Evolutionary conservation across 164 flowering plant species (phyloP).

Genomic region (Buxus sempervirens): DNA sequence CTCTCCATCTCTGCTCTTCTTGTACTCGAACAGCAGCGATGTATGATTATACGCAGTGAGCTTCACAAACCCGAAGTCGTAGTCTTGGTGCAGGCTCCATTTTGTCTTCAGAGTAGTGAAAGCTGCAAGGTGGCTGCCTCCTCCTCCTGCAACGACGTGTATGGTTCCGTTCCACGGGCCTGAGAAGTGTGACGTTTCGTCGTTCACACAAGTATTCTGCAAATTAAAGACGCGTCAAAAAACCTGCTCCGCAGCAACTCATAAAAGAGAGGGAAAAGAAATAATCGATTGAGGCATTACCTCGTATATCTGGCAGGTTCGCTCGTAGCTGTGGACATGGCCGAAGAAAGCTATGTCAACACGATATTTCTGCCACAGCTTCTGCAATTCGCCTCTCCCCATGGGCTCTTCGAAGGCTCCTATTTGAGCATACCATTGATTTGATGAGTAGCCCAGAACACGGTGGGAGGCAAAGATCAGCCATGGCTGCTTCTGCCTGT

Average conservation of each 20-base stretch:
- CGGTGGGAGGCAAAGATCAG: constrained; percentile 78
- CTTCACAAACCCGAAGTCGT: too few relatives aligned
- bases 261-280: too few relatives aligned
- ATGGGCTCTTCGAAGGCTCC: constrained; percentile 84
- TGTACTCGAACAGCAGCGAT: too few relatives aligned
- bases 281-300: constrained; percentile 22
- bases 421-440: constrained; percentile 37
- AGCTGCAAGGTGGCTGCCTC: too few relatives aligned
- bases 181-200: constrained; percentile 50
- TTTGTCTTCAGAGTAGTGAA: too few relatives aligned
- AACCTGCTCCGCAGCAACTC: too few relatives aligned
- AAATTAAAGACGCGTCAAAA: not conserved
- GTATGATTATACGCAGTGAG: too few relatives aligned
- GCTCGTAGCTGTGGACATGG: constrained; percentile 87
- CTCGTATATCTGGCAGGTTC: constrained; percentile 78
- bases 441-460: constrained; percentile 75
- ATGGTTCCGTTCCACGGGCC: constrained; percentile 73
- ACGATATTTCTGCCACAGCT: constrained; percentile 82
- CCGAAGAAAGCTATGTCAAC: constrained; percentile 87
- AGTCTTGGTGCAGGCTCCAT: too few relatives aligned
- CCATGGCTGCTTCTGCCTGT: constrained; percentile 86
- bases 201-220: constrained; percentile 65
- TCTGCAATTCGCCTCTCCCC: constrained; percentile 74
- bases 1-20: too few relatives aligned
- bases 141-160: constrained; percentile 66